A percentile compares a stretch with the other conserved stretches of the same genome.
Conservation (phyloP, 345 rosid genomes). For the Psidium friedrichsthalianum region DNA sequence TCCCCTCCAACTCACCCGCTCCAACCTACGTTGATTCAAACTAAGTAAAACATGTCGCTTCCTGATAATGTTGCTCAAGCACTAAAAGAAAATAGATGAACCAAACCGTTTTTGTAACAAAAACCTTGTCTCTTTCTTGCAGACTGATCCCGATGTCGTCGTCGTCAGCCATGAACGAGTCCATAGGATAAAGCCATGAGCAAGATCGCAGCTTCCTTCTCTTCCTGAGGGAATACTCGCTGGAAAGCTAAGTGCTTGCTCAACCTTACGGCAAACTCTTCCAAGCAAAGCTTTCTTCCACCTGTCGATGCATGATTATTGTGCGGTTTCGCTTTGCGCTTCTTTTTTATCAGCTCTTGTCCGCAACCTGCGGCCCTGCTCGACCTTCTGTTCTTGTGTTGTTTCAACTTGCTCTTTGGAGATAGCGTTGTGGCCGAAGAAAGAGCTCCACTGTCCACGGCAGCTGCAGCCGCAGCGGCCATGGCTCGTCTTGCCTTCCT, state of each 20-base stretch:
- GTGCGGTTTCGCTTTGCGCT: constrained; percentile 6
- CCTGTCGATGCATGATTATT: constrained; percentile 4
- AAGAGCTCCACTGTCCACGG: constrained; percentile 3
- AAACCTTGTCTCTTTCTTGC: background rate
- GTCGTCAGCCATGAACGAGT: constrained; percentile 45
- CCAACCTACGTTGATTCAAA: background rate
- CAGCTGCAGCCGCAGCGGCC: constrained; percentile 54
- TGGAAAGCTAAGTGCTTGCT: constrained; percentile 52
- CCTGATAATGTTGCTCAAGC: background rate
- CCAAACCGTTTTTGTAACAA: background rate
- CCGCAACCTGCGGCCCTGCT: constrained; percentile 3
- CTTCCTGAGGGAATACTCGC: constrained; percentile 84
- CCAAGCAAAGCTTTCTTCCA: constrained; percentile 49
- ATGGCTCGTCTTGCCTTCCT: constrained; percentile 76
- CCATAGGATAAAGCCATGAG: constrained; percentile 94
- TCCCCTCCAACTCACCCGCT: background rate
- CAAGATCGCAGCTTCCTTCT: constrained; percentile 90
- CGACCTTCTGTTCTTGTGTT: constrained; percentile 22
- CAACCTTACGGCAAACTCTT: constrained; percentile 58
- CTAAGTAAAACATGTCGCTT: background rate
- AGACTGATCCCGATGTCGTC: background rate
- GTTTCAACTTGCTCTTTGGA: constrained; percentile 16
- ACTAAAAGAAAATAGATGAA: background rate
- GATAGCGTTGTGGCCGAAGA: constrained; percentile 3
- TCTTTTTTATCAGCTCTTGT: constrained; percentile 27